A percentile compares a stretch with the other conserved stretches of the same genome.
Conservation (phyloP, 1,139 yeast species). For the Geotrichum reessii region DNA sequence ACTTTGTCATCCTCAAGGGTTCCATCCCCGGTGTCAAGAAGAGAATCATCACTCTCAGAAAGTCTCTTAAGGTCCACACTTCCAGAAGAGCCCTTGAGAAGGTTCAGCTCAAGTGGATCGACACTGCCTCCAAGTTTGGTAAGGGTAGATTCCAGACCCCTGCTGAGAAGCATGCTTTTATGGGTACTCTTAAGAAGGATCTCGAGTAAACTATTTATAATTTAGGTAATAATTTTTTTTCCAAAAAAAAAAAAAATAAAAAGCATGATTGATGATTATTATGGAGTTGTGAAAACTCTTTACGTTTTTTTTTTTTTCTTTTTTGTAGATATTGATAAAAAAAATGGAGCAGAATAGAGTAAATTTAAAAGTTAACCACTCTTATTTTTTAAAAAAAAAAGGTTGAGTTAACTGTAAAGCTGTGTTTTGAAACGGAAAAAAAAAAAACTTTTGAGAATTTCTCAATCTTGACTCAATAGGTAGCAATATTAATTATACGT, state of each 20-base stretch:
- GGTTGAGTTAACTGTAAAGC: no score
- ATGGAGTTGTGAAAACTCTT: neutral
- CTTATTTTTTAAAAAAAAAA: no score
- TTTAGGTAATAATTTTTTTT: neutral
- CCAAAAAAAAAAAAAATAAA: neutral
- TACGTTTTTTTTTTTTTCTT: neutral
- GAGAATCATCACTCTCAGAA: conserved; percentile 99
- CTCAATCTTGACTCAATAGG: no score
- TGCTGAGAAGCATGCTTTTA: conserved; percentile 99
- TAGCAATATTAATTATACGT: no score
- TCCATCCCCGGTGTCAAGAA: conserved; percentile 99
- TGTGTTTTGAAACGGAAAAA: no score
- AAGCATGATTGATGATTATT: neutral
- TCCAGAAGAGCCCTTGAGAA: conserved; percentile 96
- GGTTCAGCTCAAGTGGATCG: conserved; percentile 98
- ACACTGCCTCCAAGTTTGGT: conserved; percentile 99
- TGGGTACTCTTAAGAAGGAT: conserved; percentile 99
- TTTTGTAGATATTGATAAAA: neutral
- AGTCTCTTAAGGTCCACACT: conserved; percentile 95
- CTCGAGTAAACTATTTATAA: conserved; percentile 30
- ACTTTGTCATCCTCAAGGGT: conserved; percentile 96
- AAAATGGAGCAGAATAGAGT: no score
- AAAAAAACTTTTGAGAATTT: no score
- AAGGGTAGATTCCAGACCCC: conserved; percentile 99
- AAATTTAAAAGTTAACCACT: no score